Base-by-base conservation (phyloP, 1,284 basidiomycete genomes). In the Ganoderma lingzhi region DNA sequence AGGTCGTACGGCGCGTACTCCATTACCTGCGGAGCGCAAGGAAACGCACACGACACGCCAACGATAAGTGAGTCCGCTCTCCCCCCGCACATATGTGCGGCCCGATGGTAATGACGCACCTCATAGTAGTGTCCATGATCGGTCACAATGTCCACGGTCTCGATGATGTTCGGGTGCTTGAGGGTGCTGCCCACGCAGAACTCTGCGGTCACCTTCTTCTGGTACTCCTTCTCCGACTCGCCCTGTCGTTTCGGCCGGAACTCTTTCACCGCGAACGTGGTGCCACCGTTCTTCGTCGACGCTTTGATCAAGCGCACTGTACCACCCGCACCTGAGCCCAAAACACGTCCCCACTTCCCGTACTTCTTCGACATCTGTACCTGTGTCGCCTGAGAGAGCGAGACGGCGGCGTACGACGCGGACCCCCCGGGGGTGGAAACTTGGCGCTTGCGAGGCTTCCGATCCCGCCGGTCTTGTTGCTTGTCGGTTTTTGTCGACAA, bases 41-140 rank as follows among this genome's bases (percentile, higher is more conserved):
- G 32, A 35, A 64, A 71, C 51, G 70, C 66, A 61, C 63, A 67
- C 61, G 60, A 75, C 68, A 69, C 70, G 59, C 68, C 65, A 28
- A 64, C 67, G 51, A 59, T 70, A 65, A 74, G 63, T 44, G 58
- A 62, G 44, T 23, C 62, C 39, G 41, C 41, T 39, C 37, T 39
- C 44, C 10, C 59, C 37, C 59, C 59, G 59, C 59, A 61, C 39
- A 23, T 37, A 14, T 23, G 6, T 23, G 41, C 42, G 65, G 45
- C 39, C 51, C 23, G 62, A 32, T 1, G 30, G 28, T 53, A 12
- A 44, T 53, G 41, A 80, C 85, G 76, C 73, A 96, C 96, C 93
- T 98, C 96, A 83, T 97, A 99, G 82, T 96, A 99, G 80, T 97
- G 96, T 6, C 97, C 97, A 78, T 97, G 95, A 84, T 99, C 97